phyloP scores from a whole-genome alignment of 2,329 filamentous ascomycete genomes.

The Pseudophaeomoniella oleicola region DNA sequence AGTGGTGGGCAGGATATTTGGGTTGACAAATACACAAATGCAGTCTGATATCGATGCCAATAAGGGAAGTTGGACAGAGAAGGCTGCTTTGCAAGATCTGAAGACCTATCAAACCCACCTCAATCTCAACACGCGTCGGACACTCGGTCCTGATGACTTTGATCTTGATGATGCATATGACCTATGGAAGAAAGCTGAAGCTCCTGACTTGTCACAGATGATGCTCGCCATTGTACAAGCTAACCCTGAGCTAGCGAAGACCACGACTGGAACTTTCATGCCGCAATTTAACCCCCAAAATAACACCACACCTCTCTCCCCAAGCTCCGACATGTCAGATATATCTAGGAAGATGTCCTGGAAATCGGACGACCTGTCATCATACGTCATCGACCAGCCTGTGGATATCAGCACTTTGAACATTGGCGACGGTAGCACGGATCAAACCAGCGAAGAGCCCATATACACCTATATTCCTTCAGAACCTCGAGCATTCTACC shows the following conservation, averaged over 20 bases:
- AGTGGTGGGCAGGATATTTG: slow-evolving; percentile 74
- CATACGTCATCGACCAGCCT: slow-evolving; percentile 50
- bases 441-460: slow-evolving; percentile 33
- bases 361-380: slow-evolving; percentile 27
- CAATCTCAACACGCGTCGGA: slow-evolving; percentile 61
- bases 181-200: slow-evolving; percentile 81
- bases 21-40: slow-evolving; percentile 60
- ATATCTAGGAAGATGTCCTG: slow-evolving; percentile 25
- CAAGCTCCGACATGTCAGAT: slow-evolving; percentile 29
- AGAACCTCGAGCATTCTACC: slow-evolving; percentile 70
- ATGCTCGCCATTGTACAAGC: slow-evolving; percentile 81
- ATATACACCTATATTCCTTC: slow-evolving; percentile 82
- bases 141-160: slow-evolving; percentile 73
- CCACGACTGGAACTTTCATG: slow-evolving; percentile 45
- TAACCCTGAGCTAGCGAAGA: slow-evolving; percentile 72
- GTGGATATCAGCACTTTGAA: slow-evolving; percentile 54
- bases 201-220: slow-evolving; percentile 76
- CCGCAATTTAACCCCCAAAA: slow-evolving; percentile 38
- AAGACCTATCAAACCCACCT: slow-evolving; percentile 88
- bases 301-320: slow-evolving; percentile 18
- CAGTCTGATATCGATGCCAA: slow-evolving; percentile 79
- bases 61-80: slow-evolving; percentile 73
- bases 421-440: slow-evolving; percentile 33
- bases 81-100: slow-evolving; percentile 76
- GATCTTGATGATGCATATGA: slow-evolving; percentile 79